phyloP scores from a whole-genome alignment of 208 protist genomes.

The Crithidia fasciculata region DNA sequence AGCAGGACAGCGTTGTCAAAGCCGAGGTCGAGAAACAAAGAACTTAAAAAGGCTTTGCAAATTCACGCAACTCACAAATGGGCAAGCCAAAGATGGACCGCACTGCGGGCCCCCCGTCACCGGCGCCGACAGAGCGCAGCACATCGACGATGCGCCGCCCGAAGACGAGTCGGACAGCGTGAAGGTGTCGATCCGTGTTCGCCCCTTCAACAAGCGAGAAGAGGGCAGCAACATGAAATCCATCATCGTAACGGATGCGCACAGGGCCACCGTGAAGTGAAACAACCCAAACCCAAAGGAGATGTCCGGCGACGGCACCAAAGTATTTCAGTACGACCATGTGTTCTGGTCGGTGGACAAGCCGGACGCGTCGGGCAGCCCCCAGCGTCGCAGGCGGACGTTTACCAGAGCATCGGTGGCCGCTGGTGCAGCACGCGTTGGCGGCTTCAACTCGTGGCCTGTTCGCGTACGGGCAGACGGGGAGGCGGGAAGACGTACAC shows the following conservation, averaged over 20 bases:
- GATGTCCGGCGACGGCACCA: slow-evolving; percentile 11
- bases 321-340: slow-evolving; percentile 65
- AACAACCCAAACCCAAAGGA: slow-evolving; percentile 10
- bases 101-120: background rate
- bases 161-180: slow-evolving; percentile 33
- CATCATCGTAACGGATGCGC: background rate
- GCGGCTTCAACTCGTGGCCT: slow-evolving; percentile 85
- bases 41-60: too few species aligned
- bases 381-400: slow-evolving; percentile 54
- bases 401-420: slow-evolving; percentile 65
- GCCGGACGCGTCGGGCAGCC: slow-evolving; percentile 34
- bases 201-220: slow-evolving; percentile 55
- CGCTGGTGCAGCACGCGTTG: slow-evolving; percentile 61
- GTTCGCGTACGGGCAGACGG: slow-evolving; percentile 94
- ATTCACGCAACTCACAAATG: background rate
- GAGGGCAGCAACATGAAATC: slow-evolving; percentile 8
- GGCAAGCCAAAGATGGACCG: background rate
- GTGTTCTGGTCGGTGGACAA: slow-evolving; percentile 64
- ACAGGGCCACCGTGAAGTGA: slow-evolving; percentile 12
- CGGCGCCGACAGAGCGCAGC: background rate
- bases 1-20: too few species aligned
- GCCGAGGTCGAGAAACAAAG: too few species aligned
- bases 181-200: slow-evolving; percentile 51
- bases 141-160: background rate
- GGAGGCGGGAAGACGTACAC: slow-evolving; percentile 95